Conservation (phyloP, 306 rosid species). For the Vigna reflexopilosa region DNA sequence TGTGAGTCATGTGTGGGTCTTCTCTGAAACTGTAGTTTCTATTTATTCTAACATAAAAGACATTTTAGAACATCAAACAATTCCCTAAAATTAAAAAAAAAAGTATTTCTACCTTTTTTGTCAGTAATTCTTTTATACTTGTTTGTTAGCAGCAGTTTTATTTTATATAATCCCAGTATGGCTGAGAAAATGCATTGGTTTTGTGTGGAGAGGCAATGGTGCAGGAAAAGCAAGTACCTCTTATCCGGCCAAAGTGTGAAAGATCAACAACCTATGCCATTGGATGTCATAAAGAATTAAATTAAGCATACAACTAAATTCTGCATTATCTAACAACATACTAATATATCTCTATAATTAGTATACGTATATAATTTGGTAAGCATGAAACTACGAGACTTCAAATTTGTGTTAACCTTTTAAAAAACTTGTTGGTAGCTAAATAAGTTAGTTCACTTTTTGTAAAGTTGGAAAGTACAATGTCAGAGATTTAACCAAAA, state of each 20-base stretch:
- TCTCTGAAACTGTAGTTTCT: neutral
- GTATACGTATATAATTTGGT: conserved; percentile 12
- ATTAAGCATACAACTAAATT: conserved; percentile 23
- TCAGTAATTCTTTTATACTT: neutral
- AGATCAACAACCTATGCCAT: conserved; percentile 85
- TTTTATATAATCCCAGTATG: conserved; percentile 8
- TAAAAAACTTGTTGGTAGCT: neutral
- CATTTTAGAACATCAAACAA: neutral
- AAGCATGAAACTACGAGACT: conserved; percentile 30
- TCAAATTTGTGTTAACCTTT: conserved; percentile 26
- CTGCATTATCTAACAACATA: conserved; percentile 5
- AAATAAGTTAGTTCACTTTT: conserved; percentile 11
- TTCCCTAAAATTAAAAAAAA: conserved; percentile 8
- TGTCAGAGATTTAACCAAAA: conserved; percentile 29
- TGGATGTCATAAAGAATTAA: conserved; percentile 31
- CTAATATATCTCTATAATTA: neutral
- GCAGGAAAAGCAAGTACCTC: conserved; percentile 67
- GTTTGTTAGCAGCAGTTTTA: conserved; percentile 23
- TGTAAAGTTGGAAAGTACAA: conserved; percentile 7
- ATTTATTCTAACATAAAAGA: neutral
- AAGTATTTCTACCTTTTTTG: neutral
- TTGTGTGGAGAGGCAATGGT: conserved; percentile 11
- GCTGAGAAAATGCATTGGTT: conserved; percentile 4
- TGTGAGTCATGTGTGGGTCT: neutral
- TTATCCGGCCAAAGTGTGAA: conserved; percentile 91